Conservation (phyloP, 176 grass and related monocot species). For the Eleusine coracana region DNA sequence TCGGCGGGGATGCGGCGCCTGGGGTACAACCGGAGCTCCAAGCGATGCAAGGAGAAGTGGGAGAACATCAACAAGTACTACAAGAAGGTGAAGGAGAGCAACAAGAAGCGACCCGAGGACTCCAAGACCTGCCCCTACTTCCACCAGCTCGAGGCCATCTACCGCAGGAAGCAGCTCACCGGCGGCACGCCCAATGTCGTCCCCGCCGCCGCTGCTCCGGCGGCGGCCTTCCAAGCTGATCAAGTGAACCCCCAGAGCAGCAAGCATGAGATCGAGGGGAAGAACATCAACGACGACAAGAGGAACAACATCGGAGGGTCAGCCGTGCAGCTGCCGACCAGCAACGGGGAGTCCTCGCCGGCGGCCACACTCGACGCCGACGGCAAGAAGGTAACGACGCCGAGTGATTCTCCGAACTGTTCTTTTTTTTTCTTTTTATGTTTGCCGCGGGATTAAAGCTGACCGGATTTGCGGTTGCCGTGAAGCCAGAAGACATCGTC, state of each 20-base stretch:
- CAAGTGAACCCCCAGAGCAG: slow-evolving; percentile 9
- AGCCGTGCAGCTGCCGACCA: slow-evolving; percentile 22
- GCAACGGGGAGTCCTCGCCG: slow-evolving; percentile 38
- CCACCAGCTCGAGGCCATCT: slow-evolving; percentile 87
- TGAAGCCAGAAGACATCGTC: slow-evolving; percentile 79
- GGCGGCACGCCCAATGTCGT: slow-evolving; percentile 4
- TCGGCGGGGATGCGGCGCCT: slow-evolving; percentile 71
- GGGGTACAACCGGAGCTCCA: slow-evolving; percentile 83
- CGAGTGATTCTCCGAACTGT: neutral
- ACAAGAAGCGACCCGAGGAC: slow-evolving; percentile 86
- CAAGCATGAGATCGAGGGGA: slow-evolving; percentile 50
- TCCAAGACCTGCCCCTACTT: slow-evolving; percentile 98
- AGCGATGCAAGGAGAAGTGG: slow-evolving; percentile 99
- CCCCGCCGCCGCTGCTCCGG: neutral
- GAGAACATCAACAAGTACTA: slow-evolving; percentile 99
- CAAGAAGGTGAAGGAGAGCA: slow-evolving; percentile 99
- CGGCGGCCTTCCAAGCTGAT: neutral
- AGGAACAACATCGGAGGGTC: slow-evolving; percentile 44
- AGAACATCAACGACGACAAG: slow-evolving; percentile 57
- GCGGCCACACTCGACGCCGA: slow-evolving; percentile 31
- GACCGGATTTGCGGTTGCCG: slow-evolving; percentile 49
- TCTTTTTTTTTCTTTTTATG: neutral
- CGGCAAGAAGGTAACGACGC: slow-evolving; percentile 41
- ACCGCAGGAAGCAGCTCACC: slow-evolving; percentile 56
- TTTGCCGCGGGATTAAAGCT: slow-evolving; percentile 19